Conservation (phyloP, 2,329 filamentous ascomycete species). For the Epichloe typhina region DNA sequence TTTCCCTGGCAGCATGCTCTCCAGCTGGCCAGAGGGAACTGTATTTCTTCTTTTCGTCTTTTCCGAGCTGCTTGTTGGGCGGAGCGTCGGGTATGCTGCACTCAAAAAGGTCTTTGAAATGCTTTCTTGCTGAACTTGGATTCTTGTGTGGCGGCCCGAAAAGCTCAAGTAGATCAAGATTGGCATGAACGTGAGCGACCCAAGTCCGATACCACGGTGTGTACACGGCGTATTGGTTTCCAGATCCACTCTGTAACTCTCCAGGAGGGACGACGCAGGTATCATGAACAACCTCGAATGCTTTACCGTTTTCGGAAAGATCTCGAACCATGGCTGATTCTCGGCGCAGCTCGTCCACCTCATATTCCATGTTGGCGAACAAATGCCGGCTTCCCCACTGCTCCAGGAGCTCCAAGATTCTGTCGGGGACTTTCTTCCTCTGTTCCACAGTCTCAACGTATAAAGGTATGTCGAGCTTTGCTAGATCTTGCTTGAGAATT, state of each 20-base stretch:
- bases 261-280: conserved; percentile 73
- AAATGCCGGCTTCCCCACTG: conserved; percentile 64
- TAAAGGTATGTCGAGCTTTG: conserved; percentile 61
- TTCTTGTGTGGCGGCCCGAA: conserved; percentile 35
- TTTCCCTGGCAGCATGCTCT: conserved; percentile 53
- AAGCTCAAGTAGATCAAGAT: conserved; percentile 52
- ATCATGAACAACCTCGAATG: conserved; percentile 64
- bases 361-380: conserved; percentile 79
- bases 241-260: conserved; percentile 48
- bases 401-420: conserved; percentile 51
- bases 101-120: conserved; percentile 45
- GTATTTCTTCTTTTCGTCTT: conserved; percentile 45
- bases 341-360: conserved; percentile 75
- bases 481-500: conserved; percentile 53
- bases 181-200: conserved; percentile 57
- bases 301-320: conserved; percentile 49
- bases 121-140: conserved; percentile 21
- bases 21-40: conserved; percentile 57
- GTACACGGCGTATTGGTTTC: conserved; percentile 75
- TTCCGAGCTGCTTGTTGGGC: conserved; percentile 44
- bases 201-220: conserved; percentile 70
- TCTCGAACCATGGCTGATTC: conserved; percentile 54
- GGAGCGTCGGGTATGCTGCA: conserved; percentile 48
- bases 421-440: conserved; percentile 45
- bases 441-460: conserved; percentile 59